Evolutionary conservation across 345 rosid species (phyloP), one percentile per base, ranked within the genome.

Genomic region (Boechera retrofracta): DNA sequence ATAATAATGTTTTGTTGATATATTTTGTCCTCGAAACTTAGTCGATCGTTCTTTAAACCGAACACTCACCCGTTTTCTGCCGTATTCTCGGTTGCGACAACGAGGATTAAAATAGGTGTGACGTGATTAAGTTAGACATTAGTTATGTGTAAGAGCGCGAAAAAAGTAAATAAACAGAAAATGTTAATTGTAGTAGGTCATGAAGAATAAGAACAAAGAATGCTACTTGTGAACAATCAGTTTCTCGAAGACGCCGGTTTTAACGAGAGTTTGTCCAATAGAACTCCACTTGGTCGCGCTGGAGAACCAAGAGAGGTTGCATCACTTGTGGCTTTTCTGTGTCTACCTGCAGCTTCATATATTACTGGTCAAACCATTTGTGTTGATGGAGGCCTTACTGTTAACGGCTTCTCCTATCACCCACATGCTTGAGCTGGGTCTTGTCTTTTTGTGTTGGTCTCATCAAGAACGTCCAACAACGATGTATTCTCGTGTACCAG

Each of bases 301-400:
- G 90, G 86, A 56, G 87, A 86, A 56, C 62, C 85, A 0, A 64
- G 64, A 47, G 92, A 89, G 64, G 92, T 86, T 9, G 81, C 94
- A 15, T 64, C 84, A 6, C 29, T 83, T 11, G 92, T 80, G 58
- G 87, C 76, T 10, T 88, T 81, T 68, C 76, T 89, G 48, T 85
- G 90, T 77, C 58, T 87, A 12, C 87, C 91, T 2, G 86, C 83
- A 1, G 85, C 91, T 38, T 87, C 93, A 4, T 89, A 87, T 76
- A 83, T 85, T 4, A 86, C 86, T 0, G 92, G 90, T 15, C 90
- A 89, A 38, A 74, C 83, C 64, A 86, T 85, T 42, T 69, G 84
- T 39, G 82, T 85, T n/a, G 91, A 85, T 56, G 91, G 89, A 63
- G 89, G 89, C 7, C 6, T 80, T 21, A 82, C 81, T 0, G 81